Evolutionary conservation across 768 basidiomycete genomes (phyloP).

Genomic region (Boletus fagicola): DNA sequence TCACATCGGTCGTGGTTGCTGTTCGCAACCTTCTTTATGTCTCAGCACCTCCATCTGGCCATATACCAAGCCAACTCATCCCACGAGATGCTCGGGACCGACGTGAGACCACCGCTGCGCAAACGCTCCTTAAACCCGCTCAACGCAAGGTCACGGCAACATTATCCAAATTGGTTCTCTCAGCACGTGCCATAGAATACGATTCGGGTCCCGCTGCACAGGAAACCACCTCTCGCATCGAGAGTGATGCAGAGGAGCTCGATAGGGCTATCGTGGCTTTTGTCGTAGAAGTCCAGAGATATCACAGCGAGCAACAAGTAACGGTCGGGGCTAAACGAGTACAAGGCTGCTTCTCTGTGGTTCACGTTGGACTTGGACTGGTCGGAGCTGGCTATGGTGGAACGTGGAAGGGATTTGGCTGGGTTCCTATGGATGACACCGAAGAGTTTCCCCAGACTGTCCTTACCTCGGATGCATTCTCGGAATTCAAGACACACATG

Average conservation of each 20-base stretch:
- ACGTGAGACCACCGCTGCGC: slow-evolving; percentile 43
- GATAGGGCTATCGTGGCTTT: slow-evolving; percentile 69
- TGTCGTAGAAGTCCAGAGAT: slow-evolving; percentile 65
- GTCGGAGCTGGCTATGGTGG: slow-evolving; percentile 76
- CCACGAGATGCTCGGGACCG: slow-evolving; percentile 49
- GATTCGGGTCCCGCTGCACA: slow-evolving; percentile 62
- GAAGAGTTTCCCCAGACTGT: slow-evolving; percentile 45
- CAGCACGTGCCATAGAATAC: slow-evolving; percentile 85
- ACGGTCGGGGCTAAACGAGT: slow-evolving; percentile 47
- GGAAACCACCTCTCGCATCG: slow-evolving; percentile 68
- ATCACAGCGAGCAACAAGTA: slow-evolving; percentile 37
- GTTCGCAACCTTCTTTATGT: slow-evolving; percentile 77
- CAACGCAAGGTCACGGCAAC: slow-evolving; percentile 88
- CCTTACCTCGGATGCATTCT: slow-evolving; percentile 51
- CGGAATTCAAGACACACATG: slow-evolving; percentile 50
- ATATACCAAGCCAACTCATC: slow-evolving; percentile 56
- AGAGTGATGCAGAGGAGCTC: slow-evolving; percentile 73
- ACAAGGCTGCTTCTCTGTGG: slow-evolving; percentile 57
- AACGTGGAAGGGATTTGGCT: slow-evolving; percentile 85
- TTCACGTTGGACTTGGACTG: slow-evolving; percentile 71
- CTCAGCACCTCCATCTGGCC: slow-evolving; percentile 55
- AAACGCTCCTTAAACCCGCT: slow-evolving; percentile 69
- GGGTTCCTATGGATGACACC: slow-evolving; percentile 56
- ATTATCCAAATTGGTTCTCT: slow-evolving; percentile 84
- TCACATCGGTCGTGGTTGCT: slow-evolving; percentile 61